Evolutionary conservation across 1,139 yeast species (phyloP).

Genomic region (Blastobotrys indianensis): DNA sequence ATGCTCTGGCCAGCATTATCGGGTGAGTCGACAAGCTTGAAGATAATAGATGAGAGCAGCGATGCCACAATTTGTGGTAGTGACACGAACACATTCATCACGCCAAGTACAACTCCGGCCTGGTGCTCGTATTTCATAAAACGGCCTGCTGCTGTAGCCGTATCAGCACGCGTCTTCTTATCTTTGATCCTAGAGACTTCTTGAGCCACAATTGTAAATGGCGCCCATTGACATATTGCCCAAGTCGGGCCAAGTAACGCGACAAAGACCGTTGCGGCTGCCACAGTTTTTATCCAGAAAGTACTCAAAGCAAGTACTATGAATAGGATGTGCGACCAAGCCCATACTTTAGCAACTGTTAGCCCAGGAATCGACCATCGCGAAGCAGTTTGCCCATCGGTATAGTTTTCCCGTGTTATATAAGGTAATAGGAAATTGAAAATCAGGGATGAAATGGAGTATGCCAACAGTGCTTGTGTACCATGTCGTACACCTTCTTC

Average conservation of each 20-base stretch:
- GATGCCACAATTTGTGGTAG: conserved; percentile 38
- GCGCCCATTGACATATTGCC: conserved; percentile 40
- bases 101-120: conserved; percentile 36
- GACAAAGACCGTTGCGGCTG: conserved; percentile 30
- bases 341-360: conserved; percentile 30
- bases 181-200: conserved; percentile 31
- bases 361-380: conserved; percentile 11
- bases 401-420: conserved; percentile 18
- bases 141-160: neutral
- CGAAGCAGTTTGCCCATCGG: conserved; percentile 3
- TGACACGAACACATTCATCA: conserved; percentile 37
- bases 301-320: conserved; percentile 31
- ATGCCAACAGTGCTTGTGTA: conserved; percentile 33
- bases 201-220: conserved; percentile 36
- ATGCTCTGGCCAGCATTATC: conserved; percentile 32
- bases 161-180: conserved; percentile 18
- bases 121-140: conserved; percentile 24
- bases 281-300: conserved; percentile 25
- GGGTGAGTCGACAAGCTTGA: conserved; percentile 24
- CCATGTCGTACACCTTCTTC: conserved; percentile 34
- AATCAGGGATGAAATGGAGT: conserved; percentile 33
- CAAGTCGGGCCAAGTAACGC: conserved; percentile 36
- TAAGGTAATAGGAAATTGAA: conserved; percentile 33
- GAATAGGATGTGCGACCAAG: conserved; percentile 31
- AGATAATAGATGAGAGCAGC: conserved; percentile 30